Conservation (phyloP, 1,284 basidiomycete species). For the Ceratorhiza oryzae-sativae region DNA sequence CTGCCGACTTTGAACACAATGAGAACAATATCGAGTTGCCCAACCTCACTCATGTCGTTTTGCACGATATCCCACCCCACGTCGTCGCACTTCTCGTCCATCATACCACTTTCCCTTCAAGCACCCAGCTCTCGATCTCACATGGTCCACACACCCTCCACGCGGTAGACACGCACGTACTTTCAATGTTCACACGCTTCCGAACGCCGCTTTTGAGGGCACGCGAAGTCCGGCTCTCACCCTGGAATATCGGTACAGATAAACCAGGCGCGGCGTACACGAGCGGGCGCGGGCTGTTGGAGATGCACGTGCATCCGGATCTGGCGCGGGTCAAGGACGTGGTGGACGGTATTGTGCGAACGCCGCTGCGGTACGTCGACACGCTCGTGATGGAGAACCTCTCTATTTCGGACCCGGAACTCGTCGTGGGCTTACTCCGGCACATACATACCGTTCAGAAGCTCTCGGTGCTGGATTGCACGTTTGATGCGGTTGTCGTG, state of each 20-base stretch:
- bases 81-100: constrained; percentile 35
- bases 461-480: constrained; percentile 28
- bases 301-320: constrained; percentile 37
- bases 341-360: constrained; percentile 30
- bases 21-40: constrained; percentile 7
- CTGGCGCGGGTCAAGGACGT: constrained; percentile 33
- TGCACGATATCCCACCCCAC: constrained; percentile 34
- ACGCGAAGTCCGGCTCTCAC: constrained; percentile 26
- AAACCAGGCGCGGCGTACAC: constrained; percentile 36
- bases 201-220: constrained; percentile 34
- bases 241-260: constrained; percentile 33
- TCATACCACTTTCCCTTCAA: constrained; percentile 26
- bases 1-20: constrained; percentile 19
- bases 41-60: constrained; percentile 17
- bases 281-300: constrained; percentile 22
- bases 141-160: constrained; percentile 36
- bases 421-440: constrained; percentile 30
- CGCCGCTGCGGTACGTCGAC: constrained; percentile 27
- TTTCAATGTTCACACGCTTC: constrained; percentile 38
- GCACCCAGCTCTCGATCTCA: constrained; percentile 28
- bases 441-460: constrained; percentile 30
- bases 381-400: constrained; percentile 36
- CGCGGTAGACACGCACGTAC: constrained; percentile 36
- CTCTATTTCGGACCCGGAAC: constrained; percentile 25
- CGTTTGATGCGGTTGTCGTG: constrained; percentile 28